Percentiles rank a stretch among this genome's conserved stretches.
These are phyloP conservation scores for Fusarium sp. DNA, from an alignment of 2,329 filamentous ascomycete genomes.

Conservation along the genomic window DNA sequence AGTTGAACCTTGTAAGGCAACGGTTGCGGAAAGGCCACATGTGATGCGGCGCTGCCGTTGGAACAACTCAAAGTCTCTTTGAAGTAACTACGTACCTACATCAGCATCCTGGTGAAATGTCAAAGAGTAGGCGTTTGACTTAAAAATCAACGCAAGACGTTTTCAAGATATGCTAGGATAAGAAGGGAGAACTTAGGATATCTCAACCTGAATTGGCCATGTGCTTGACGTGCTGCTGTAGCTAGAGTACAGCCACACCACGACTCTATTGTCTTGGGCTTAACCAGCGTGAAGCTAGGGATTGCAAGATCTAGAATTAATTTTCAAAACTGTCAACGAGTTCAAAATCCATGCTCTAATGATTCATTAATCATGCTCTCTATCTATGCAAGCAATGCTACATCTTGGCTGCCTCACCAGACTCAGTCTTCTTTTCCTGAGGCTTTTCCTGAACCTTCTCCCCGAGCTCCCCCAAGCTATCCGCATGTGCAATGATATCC, in stretches of 20 bases:
- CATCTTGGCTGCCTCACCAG: slow-evolving; percentile 51
- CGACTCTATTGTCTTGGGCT: background rate
- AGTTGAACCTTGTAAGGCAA: background rate
- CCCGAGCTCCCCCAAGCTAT: slow-evolving; percentile 60
- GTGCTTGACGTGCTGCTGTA: background rate
- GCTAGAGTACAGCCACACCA: background rate
- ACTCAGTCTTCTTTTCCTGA: slow-evolving; percentile 47
- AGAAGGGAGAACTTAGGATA: background rate
- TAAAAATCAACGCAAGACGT: background rate
- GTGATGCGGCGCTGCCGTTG: background rate
- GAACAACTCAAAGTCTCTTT: background rate
- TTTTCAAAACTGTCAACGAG: background rate
- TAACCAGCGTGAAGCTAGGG: background rate
- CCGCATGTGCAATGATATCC: slow-evolving; percentile 60
- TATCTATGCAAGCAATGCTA: slow-evolving; percentile 28
- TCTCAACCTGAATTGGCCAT: too few species aligned
- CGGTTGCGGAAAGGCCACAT: background rate
- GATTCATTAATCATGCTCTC: background rate
- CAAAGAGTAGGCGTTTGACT: background rate
- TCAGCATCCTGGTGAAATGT: background rate
- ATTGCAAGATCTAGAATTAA: background rate
- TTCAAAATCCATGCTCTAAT: background rate
- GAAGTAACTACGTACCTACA: background rate
- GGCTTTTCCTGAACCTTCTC: slow-evolving; percentile 51
- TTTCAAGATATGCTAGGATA: background rate